phyloP scores from a whole-genome alignment of 768 basidiomycete genomes.

The Podaxis sp. region DNA sequence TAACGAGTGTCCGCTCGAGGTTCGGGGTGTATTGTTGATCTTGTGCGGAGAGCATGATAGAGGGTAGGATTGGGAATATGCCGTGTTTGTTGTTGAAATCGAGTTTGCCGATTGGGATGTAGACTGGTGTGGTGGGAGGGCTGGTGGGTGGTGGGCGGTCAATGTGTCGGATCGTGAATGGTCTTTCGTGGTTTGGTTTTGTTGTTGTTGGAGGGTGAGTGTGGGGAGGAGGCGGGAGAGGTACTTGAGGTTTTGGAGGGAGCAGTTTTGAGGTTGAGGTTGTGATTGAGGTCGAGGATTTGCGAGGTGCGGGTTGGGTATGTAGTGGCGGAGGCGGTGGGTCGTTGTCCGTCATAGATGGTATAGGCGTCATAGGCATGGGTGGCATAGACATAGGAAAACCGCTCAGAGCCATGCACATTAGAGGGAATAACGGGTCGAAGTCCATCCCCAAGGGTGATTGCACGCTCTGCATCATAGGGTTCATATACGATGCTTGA shows the following conservation, averaged over 20 bases:
- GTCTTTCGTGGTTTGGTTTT: background rate
- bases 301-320: background rate
- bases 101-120: constrained; percentile 40
- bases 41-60: constrained; percentile 5
- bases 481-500: background rate
- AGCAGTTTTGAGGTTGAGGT: background rate
- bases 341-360: background rate
- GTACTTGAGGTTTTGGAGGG: background rate
- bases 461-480: background rate
- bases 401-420: background rate
- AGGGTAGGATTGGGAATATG: constrained; percentile 33
- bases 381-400: background rate
- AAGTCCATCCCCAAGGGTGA: background rate
- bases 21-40: constrained; percentile 37
- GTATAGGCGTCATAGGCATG: background rate
- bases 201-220: background rate
- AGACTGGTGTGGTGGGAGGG: constrained; percentile 17
- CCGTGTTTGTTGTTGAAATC: constrained; percentile 47
- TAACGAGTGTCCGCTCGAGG: constrained; percentile 50
- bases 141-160: background rate
- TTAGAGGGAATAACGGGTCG: constrained; percentile 5
- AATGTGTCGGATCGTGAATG: constrained; percentile 3
- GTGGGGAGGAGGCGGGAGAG: background rate
- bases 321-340: background rate
- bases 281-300: background rate